Conservation (phyloP, 2,329 filamentous ascomycete genomes). For the Exserohilum rostratum region DNA sequence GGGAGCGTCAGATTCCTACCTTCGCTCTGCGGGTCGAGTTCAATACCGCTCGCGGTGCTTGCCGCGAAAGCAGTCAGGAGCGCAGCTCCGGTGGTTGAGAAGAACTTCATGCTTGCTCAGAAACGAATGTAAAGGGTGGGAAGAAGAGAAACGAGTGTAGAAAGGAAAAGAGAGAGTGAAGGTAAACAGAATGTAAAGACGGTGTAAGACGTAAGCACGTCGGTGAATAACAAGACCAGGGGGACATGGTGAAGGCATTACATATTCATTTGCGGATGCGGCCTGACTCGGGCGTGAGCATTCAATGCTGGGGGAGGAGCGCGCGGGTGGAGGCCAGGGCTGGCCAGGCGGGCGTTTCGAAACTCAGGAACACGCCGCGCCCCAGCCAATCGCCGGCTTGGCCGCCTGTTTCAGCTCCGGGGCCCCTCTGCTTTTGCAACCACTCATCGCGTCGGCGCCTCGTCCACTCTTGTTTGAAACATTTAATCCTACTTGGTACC, state of each 20-base stretch:
- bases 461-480: constrained; percentile 5
- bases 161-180: constrained; percentile 4
- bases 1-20: neutral
- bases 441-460: constrained; percentile 9
- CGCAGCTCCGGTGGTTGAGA: constrained; percentile 42
- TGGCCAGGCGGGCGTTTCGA: constrained; percentile 30
- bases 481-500: neutral
- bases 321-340: constrained; percentile 20
- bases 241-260: constrained; percentile 22
- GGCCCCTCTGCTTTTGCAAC: constrained; percentile 13
- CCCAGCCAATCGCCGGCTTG: constrained; percentile 23
- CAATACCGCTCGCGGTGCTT: constrained; percentile 31
- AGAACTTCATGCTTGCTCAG: constrained; percentile 40
- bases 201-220: constrained; percentile 24
- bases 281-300: constrained; percentile 9
- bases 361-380: constrained; percentile 22
- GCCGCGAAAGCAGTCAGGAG: constrained; percentile 41
- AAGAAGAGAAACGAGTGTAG: constrained; percentile 7
- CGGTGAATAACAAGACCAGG: constrained; percentile 21
- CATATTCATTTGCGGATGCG: constrained; percentile 9
- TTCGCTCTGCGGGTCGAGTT: constrained; percentile 43
- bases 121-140: constrained; percentile 15
- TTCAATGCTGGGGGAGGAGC: constrained; percentile 20
- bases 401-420: constrained; percentile 23
- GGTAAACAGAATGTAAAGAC: constrained; percentile 24